Evolutionary conservation across 2,329 filamentous ascomycete species (phyloP).

Genomic region (Aspergillus sp.): DNA sequence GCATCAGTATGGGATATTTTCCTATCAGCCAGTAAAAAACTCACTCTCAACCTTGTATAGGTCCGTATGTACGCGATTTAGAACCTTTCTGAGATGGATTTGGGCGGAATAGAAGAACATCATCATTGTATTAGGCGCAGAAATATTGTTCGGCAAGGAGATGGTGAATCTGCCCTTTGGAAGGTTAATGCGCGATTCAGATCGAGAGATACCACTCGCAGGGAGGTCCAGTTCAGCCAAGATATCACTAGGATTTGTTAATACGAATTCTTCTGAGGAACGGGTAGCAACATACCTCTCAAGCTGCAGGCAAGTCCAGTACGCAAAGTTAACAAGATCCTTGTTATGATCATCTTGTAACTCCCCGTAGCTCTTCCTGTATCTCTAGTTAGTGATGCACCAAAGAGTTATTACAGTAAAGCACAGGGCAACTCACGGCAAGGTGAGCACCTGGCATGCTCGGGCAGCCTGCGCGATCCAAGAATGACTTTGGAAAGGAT

Average conservation of each 20-base stretch:
- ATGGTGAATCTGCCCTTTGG: constrained; percentile 39
- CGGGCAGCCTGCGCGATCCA: constrained; percentile 64
- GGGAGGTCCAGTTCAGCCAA: constrained; percentile 77
- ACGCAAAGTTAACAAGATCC: constrained; percentile 72
- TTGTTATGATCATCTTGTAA: constrained; percentile 37
- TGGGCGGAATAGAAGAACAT: constrained; percentile 63
- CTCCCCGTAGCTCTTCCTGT: constrained; percentile 34
- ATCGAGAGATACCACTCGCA: constrained; percentile 58
- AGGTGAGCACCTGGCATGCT: constrained; percentile 69
- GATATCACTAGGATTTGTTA: constrained; percentile 65
- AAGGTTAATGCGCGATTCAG: constrained; percentile 49
- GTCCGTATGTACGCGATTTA: constrained; percentile 57
- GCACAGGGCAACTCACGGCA: constrained; percentile 51
- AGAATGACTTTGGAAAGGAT: constrained; percentile 80
- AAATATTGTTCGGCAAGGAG: constrained; percentile 31
- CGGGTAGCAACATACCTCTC: constrained; percentile 64
- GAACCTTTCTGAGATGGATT: constrained; percentile 57
- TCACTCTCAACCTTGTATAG: constrained; percentile 50
- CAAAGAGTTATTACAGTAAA: constrained; percentile 16
- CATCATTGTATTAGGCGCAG: constrained; percentile 40
- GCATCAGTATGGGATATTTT: background rate
- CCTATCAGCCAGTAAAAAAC: background rate
- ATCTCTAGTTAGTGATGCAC: constrained; percentile 3
- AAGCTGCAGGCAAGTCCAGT: constrained; percentile 91
- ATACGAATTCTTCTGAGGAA: background rate